Percentiles rank a stretch among this genome's conserved stretches.
These are phyloP conservation scores for Diplodia seriata DNA, from an alignment of 2,329 filamentous ascomycete genomes.

Conservation along the genomic window DNA sequence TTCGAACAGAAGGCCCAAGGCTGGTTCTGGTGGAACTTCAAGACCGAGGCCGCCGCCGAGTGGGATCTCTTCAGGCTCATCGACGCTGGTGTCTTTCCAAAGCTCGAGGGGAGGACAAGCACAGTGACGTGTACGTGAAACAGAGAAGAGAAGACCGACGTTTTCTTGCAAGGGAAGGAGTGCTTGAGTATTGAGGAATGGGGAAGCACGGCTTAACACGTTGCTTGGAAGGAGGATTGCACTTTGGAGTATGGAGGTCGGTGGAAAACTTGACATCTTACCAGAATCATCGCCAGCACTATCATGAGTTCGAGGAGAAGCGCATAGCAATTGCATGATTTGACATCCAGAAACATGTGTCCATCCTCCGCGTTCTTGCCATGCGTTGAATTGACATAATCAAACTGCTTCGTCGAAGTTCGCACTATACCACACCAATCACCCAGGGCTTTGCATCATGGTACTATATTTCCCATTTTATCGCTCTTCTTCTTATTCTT, in stretches of 20 bases:
- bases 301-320: too few species aligned
- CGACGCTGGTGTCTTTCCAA: slow-evolving; percentile 60
- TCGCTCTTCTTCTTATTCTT: neutral
- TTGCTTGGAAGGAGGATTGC: too few species aligned
- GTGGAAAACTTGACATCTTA: too few species aligned
- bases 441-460: neutral
- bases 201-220: too few species aligned
- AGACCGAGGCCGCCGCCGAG: slow-evolving; percentile 61
- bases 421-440: neutral
- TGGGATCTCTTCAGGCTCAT: slow-evolving; percentile 62
- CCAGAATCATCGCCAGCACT: too few species aligned
- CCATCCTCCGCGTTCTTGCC: too few species aligned
- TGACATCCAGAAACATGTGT: too few species aligned
- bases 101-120: slow-evolving; percentile 31
- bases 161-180: neutral
- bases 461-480: neutral
- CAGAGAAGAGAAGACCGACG: neutral
- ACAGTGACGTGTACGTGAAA: neutral
- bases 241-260: too few species aligned
- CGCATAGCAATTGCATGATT: too few species aligned
- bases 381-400: too few species aligned
- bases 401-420: too few species aligned
- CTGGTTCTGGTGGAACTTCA: slow-evolving; percentile 67
- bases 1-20: slow-evolving; percentile 60
- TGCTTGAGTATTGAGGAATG: neutral